These are phyloP conservation scores for Lycium barbarum DNA, from an alignment of 257 asterid species.

Conservation along the genomic window DNA sequence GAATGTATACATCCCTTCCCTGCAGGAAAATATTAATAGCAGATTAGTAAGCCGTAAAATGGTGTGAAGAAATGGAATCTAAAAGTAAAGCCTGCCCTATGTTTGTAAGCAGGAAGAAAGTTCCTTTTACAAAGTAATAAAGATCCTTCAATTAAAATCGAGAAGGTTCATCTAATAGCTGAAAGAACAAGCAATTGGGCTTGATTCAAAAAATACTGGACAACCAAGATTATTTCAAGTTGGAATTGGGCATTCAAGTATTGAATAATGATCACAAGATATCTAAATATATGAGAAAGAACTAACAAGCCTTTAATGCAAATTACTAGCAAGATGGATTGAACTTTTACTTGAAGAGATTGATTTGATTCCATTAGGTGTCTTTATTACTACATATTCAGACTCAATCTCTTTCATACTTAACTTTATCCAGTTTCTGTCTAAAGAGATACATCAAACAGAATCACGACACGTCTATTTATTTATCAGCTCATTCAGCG, in stretches of 20 bases:
- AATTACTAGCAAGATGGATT: not conserved
- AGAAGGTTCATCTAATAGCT: slow-evolving; percentile 4
- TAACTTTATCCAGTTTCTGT: slow-evolving; percentile 18
- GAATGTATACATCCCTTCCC: slow-evolving; percentile 95
- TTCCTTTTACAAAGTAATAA: not conserved
- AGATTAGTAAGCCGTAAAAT: slow-evolving; percentile 28
- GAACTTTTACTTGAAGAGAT: slow-evolving; percentile 14
- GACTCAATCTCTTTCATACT: not conserved
- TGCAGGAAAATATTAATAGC: slow-evolving; percentile 52
- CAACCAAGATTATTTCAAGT: not conserved
- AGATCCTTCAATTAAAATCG: not conserved
- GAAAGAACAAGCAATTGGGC: not conserved
- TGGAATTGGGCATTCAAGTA: not conserved
- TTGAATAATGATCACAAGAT: not conserved
- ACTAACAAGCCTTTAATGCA: not conserved
- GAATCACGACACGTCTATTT: not conserved
- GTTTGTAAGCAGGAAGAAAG: slow-evolving; percentile 1
- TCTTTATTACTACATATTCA: slow-evolving; percentile 6
- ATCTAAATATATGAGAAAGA: not conserved
- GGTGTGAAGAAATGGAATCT: slow-evolving; percentile 28
- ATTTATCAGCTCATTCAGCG: slow-evolving; percentile 13
- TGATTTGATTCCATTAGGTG: not conserved
- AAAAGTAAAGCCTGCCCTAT: slow-evolving; percentile 9
- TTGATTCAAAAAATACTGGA: not conserved
- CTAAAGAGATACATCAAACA: not conserved